Conservation (phyloP, 805 yeast species). For the Saturnispora saitoi region DNA sequence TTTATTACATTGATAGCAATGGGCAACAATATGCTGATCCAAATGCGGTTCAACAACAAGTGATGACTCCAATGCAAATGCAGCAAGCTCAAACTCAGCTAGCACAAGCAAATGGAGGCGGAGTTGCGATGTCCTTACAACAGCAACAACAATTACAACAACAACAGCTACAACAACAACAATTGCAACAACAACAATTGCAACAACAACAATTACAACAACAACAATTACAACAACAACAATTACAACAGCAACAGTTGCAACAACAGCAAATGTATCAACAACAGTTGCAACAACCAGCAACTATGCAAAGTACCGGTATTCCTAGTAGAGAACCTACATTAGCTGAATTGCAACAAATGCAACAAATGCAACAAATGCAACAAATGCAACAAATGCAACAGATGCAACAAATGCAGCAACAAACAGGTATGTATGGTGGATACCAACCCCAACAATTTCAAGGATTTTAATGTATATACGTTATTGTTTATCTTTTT, state of each 20-base stretch:
- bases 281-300: constrained; percentile 9
- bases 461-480: constrained; percentile 2
- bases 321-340: too few relatives aligned
- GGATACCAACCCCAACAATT: constrained; percentile 1
- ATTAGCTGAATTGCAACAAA: neutral
- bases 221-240: constrained; percentile 13
- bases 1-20: constrained; percentile 57
- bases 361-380: constrained; percentile 1
- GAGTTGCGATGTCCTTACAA: constrained; percentile 18
- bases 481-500: neutral
- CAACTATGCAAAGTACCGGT: neutral
- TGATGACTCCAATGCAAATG: constrained; percentile 19
- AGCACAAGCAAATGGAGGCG: constrained; percentile 22
- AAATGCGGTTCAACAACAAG: constrained; percentile 24
- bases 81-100: constrained; percentile 22
- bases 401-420: constrained; percentile 9
- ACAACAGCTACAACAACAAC: constrained; percentile 9
- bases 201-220: constrained; percentile 8
- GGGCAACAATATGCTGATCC: constrained; percentile 57
- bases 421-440: constrained; percentile 1
- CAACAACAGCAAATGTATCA: constrained; percentile 14
- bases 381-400: constrained; percentile 4
- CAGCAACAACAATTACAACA: constrained; percentile 26
- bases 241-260: constrained; percentile 7
- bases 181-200: constrained; percentile 3